These are phyloP conservation scores for Mycena chlorophos DNA, from an alignment of 768 basidiomycete species.

Conservation along the genomic window DNA sequence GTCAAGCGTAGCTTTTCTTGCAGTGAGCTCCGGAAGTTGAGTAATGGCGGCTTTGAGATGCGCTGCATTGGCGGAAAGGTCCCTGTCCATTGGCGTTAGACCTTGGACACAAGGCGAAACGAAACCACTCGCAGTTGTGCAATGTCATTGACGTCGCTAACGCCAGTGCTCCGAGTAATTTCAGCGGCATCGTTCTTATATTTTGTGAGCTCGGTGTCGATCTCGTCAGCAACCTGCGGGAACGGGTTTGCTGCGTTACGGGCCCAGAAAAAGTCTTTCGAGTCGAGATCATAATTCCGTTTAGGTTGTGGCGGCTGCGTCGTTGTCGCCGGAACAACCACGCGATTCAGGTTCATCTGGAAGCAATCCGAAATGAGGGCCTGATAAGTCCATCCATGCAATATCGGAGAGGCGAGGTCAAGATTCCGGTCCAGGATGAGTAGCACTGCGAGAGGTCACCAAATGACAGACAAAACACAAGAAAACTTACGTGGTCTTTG, in stretches of 20 bases:
- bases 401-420: constrained; percentile 89
- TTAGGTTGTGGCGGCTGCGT: constrained; percentile 47
- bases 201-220: constrained; percentile 86
- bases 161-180: constrained; percentile 92
- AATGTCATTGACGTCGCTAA: constrained; percentile 94
- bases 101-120: not conserved
- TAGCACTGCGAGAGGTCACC: constrained; percentile 57
- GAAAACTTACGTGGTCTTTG: constrained; percentile 78
- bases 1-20: constrained; percentile 93
- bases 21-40: constrained; percentile 92
- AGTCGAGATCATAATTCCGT: constrained; percentile 90
- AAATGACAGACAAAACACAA: constrained; percentile 1
- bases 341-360: constrained; percentile 94
- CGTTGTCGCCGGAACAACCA: constrained; percentile 72
- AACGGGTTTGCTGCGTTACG: constrained; percentile 96
- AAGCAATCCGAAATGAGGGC: constrained; percentile 97
- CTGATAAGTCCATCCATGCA: constrained; percentile 99
- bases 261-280: constrained; percentile 99
- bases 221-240: constrained; percentile 98
- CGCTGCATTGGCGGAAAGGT: constrained; percentile 89
- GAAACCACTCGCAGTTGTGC: constrained; percentile 73
- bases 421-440: constrained; percentile 93
- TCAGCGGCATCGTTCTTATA: constrained; percentile 97
- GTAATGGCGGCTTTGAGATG: constrained; percentile 97
- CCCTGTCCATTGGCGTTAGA: constrained; percentile 44